A percentile compares a stretch with the other conserved stretches of the same genome.
phyloP scores from a whole-genome alignment of 768 basidiomycete genomes.

The Rhizopogon roseolus region DNA sequence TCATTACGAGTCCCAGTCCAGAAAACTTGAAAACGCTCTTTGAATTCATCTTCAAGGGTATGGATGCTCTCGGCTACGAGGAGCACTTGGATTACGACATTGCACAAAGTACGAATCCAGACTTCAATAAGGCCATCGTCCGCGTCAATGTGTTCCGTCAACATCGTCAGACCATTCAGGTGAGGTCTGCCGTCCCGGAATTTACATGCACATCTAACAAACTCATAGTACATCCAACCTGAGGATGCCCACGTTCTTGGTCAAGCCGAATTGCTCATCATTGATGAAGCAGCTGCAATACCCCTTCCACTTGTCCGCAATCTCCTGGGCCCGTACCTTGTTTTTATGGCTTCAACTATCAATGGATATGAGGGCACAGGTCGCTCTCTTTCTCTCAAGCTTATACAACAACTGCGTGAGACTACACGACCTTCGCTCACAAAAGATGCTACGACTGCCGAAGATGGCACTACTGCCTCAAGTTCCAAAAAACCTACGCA shows the following conservation, averaged over 20 bases:
- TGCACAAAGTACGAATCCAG: constrained; percentile 89
- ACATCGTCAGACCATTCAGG: constrained; percentile 96
- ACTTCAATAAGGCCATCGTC: constrained; percentile 93
- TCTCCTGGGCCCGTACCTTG: constrained; percentile 93
- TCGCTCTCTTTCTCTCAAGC: constrained; percentile 95
- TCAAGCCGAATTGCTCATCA: constrained; percentile 95
- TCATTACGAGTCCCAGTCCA: constrained; percentile 95
- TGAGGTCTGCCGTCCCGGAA: constrained; percentile 26
- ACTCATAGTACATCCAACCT: constrained; percentile 90
- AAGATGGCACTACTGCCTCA: constrained; percentile 32
- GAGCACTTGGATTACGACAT: constrained; percentile 98
- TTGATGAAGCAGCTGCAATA: constrained; percentile 98
- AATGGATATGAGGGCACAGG: constrained; percentile 99
- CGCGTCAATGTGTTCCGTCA: constrained; percentile 90
- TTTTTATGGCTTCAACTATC: constrained; percentile 99
- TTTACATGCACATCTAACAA: background rate
- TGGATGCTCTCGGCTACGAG: constrained; percentile 93
- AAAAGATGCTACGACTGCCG: constrained; percentile 49
- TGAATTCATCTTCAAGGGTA: constrained; percentile 94
- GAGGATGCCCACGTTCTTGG: constrained; percentile 97
- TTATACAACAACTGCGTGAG: constrained; percentile 95
- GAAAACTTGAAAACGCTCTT: constrained; percentile 98
- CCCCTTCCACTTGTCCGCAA: constrained; percentile 93
- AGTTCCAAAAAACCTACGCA: constrained; percentile 52
- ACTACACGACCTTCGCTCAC: constrained; percentile 76